phyloP scores from a whole-genome alignment of 2,329 filamentous ascomycete genomes.

The Penicillium sp. region DNA sequence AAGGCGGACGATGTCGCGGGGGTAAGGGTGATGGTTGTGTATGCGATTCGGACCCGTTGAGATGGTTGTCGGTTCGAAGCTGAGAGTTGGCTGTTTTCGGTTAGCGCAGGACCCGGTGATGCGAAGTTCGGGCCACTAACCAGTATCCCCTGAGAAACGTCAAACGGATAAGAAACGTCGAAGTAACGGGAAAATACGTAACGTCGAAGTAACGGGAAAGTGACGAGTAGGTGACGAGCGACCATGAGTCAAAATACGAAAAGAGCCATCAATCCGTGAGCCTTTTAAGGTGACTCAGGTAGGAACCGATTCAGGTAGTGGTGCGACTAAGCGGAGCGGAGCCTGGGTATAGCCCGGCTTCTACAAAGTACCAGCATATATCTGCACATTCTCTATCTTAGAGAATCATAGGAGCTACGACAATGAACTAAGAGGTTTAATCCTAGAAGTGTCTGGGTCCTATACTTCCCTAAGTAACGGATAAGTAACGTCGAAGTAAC shows the following conservation, averaged over 20 bases:
- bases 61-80: slow-evolving; percentile 43
- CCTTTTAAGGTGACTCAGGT: too few species aligned
- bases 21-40: slow-evolving; percentile 34
- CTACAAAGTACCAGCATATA: neutral
- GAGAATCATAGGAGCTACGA: neutral
- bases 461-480: too few species aligned
- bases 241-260: too few species aligned
- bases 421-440: neutral
- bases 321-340: neutral
- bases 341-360: neutral
- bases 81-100: slow-evolving; percentile 45
- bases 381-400: neutral
- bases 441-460: too few species aligned
- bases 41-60: slow-evolving; percentile 34
- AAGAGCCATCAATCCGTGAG: too few species aligned
- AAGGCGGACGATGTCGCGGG: slow-evolving; percentile 22
- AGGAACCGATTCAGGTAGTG: neutral
- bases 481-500: too few species aligned
- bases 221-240: too few species aligned
- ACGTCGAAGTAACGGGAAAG: too few species aligned
- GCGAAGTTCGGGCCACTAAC: neutral
- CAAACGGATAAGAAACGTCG: too few species aligned
- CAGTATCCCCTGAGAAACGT: too few species aligned
- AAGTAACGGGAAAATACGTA: too few species aligned
- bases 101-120: slow-evolving; percentile 38